Percentiles rank a stretch among this genome's conserved stretches.
Conservation (phyloP, 805 yeast genomes). For the Lachancea fermentati region DNA sequence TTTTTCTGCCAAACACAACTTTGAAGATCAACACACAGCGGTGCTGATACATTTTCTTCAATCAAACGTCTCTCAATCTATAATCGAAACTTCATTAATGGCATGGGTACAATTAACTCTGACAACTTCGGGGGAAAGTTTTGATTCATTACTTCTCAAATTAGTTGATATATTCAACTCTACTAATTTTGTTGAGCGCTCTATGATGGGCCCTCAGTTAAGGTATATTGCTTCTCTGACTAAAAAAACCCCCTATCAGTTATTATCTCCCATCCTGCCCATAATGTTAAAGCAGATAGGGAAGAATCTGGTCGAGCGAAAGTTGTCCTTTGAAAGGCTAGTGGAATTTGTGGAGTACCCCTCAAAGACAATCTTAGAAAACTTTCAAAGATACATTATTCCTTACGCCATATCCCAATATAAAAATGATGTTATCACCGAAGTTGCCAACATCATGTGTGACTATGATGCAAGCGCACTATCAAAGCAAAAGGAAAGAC, state of each 20-base stretch:
- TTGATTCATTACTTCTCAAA: slow-evolving; percentile 59
- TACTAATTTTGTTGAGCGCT: slow-evolving; percentile 50
- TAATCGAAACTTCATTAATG: slow-evolving; percentile 54
- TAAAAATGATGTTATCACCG: slow-evolving; percentile 50
- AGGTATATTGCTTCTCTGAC: slow-evolving; percentile 51
- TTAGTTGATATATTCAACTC: slow-evolving; percentile 64
- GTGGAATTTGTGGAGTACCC: slow-evolving; percentile 63
- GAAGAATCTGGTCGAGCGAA: slow-evolving; percentile 43
- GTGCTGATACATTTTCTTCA: slow-evolving; percentile 40
- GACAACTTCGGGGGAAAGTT: slow-evolving; percentile 58
- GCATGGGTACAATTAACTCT: slow-evolving; percentile 63
- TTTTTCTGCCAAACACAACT: slow-evolving; percentile 35
- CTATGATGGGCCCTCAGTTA: slow-evolving; percentile 63
- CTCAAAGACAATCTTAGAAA: slow-evolving; percentile 51
- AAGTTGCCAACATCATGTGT: slow-evolving; percentile 29
- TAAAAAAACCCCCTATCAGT: slow-evolving; percentile 65
- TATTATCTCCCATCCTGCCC: slow-evolving; percentile 75
- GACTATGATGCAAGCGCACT: slow-evolving; percentile 17
- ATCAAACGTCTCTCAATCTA: slow-evolving; percentile 31
- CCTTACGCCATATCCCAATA: slow-evolving; percentile 70
- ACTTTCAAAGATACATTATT: slow-evolving; percentile 68
- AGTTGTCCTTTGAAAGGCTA: slow-evolving; percentile 51
- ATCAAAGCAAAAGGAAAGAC: slow-evolving; percentile 17
- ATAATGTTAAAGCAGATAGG: slow-evolving; percentile 61
- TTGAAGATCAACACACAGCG: slow-evolving; percentile 41